These are phyloP conservation scores for Phytophthora fragariaefolia DNA, from an alignment of 352 stramenopile species.

Conservation along the genomic window DNA sequence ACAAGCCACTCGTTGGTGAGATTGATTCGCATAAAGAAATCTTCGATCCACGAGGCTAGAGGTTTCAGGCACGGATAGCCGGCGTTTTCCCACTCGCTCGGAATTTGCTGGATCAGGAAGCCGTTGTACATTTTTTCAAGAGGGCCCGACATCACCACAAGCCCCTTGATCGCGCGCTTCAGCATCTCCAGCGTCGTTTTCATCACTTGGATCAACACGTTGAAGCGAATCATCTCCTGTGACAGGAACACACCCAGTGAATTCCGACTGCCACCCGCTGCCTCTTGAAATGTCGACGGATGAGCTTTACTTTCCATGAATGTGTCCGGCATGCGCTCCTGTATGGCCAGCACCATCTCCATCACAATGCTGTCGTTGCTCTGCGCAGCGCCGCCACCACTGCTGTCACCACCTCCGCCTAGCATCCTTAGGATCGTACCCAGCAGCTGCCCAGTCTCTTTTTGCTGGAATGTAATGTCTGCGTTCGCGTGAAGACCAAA, in stretches of 20 bases:
- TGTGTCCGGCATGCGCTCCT: conserved; percentile 74
- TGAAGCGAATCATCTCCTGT: conserved; percentile 93
- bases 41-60: conserved; percentile 91
- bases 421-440: conserved; percentile 81
- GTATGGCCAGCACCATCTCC: conserved; percentile 85
- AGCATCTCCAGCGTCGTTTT: conserved; percentile 85
- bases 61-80: conserved; percentile 94
- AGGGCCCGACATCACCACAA: conserved; percentile 91
- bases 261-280: conserved; percentile 89
- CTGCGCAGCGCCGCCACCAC: conserved; percentile 47
- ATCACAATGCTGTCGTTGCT: conserved; percentile 84
- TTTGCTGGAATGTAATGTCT: conserved; percentile 95
- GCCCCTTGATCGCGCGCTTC: conserved; percentile 89
- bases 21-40: conserved; percentile 90
- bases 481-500: conserved; percentile 95
- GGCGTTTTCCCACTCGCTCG: conserved; percentile 87
- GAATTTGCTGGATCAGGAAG: conserved; percentile 92
- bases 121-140: conserved; percentile 94
- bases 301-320: conserved; percentile 80
- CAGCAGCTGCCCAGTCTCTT: conserved; percentile 85
- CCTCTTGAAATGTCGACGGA: conserved; percentile 81
- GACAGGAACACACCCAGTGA: conserved; percentile 93
- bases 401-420: conserved; percentile 56
- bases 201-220: conserved; percentile 89
- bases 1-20: conserved; percentile 89